A percentile compares a stretch with the other conserved stretches of the same genome.
phyloP scores from a whole-genome alignment of 305 asterid genomes.

The Ilex paraguariensis region DNA sequence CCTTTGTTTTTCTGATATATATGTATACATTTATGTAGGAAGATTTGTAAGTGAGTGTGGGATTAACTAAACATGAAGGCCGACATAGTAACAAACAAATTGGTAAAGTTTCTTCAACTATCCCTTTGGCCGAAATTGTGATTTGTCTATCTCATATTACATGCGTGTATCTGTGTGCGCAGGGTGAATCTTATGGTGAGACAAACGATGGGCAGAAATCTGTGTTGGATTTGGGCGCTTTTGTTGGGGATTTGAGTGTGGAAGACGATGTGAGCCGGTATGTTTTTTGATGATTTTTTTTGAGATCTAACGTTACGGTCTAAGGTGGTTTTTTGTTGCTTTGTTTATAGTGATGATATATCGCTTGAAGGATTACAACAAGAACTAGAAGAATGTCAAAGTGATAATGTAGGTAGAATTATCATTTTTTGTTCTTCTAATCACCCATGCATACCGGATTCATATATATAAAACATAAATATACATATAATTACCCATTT shows the following conservation, averaged over 20 bases:
- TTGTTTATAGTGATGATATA: constrained; percentile 59
- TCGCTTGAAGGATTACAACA: constrained; percentile 91
- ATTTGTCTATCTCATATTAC: not conserved
- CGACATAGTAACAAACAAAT: too few species aligned
- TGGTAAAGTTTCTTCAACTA: too few species aligned
- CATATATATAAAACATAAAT: too few species aligned
- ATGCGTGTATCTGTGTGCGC: not conserved
- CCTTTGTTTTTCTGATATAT: too few species aligned
- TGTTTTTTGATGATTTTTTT: constrained; percentile 13
- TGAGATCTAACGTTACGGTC: not conserved
- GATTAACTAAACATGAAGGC: too few species aligned
- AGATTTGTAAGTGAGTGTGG: too few species aligned
- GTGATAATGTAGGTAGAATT: constrained; percentile 61
- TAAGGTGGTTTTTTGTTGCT: constrained; percentile 3
- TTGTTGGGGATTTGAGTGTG: constrained; percentile 66
- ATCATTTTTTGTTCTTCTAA: not conserved
- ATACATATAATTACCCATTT: not conserved
- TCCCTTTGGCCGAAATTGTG: too few species aligned
- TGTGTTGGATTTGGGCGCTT: constrained; percentile 59
- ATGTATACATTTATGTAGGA: too few species aligned
- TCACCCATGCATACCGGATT: not conserved
- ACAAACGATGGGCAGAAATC: constrained; percentile 26
- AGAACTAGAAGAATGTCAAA: constrained; percentile 86
- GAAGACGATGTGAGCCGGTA: constrained; percentile 79
- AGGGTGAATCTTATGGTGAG: constrained; percentile 14